Evolutionary conservation across 2,329 filamentous ascomycete genomes (phyloP).

Genomic region (Periconia sp.): DNA sequence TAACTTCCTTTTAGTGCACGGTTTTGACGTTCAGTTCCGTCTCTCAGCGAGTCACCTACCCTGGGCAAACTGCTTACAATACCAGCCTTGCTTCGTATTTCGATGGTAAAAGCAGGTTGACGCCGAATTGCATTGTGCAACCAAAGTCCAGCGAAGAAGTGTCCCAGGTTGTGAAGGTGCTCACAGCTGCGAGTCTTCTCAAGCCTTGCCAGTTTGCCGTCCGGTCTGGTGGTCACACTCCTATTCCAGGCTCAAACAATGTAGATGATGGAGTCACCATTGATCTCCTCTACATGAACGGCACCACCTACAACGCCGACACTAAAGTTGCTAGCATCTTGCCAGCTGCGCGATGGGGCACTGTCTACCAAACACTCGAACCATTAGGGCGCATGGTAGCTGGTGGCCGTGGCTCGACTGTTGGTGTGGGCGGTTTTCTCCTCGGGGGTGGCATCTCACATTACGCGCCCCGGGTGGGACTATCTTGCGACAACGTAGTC

Average conservation of each 20-base stretch:
- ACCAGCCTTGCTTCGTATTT: slow-evolving; percentile 15
- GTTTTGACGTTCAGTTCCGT: slow-evolving; percentile 6
- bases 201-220: slow-evolving; percentile 14
- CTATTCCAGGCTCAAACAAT: slow-evolving; percentile 15
- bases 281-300: slow-evolving; percentile 14
- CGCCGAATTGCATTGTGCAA: slow-evolving; percentile 27
- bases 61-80: slow-evolving; percentile 11
- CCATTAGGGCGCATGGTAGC: slow-evolving; percentile 2
- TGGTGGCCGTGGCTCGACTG: slow-evolving; percentile 10
- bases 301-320: slow-evolving; percentile 2
- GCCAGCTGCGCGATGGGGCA: slow-evolving; percentile 18
- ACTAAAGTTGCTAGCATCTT: slow-evolving; percentile 8
- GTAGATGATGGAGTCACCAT: slow-evolving; percentile 20
- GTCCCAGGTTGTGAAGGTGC: slow-evolving; percentile 15
- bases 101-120: slow-evolving; percentile 13
- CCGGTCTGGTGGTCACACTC: slow-evolving; percentile 18
- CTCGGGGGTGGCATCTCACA: slow-evolving; percentile 20
- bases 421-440: slow-evolving; percentile 13
- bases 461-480: slow-evolving; percentile 6
- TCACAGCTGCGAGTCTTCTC: slow-evolving; percentile 2
- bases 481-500: slow-evolving; percentile 17
- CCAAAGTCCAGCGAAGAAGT: slow-evolving; percentile 21
- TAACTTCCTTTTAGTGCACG: slow-evolving; percentile 5
- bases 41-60: slow-evolving; percentile 6
- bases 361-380: slow-evolving; percentile 14